Conservation (phyloP, 2,329 filamentous ascomycete genomes). For the Sphaerulina populicola region DNA sequence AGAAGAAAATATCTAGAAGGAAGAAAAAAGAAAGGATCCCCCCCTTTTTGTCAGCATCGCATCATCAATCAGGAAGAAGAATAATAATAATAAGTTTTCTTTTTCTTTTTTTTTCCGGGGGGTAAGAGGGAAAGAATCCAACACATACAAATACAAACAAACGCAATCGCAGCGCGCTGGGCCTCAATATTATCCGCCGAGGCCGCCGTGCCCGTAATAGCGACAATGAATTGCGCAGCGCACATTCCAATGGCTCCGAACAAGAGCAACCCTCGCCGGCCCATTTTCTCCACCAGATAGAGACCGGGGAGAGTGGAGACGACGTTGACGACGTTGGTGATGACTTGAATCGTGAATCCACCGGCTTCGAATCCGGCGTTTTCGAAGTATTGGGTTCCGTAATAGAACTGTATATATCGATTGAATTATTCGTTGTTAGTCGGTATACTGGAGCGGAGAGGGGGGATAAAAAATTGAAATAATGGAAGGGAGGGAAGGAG, state of each 20-base stretch:
- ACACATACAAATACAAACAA: slow-evolving; percentile 22
- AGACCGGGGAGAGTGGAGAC: slow-evolving; percentile 62
- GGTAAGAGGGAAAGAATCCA: too few relatives aligned
- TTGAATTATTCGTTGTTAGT: too few relatives aligned
- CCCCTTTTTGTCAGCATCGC: too few relatives aligned
- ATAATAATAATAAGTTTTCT: too few relatives aligned
- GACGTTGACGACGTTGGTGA: slow-evolving; percentile 58
- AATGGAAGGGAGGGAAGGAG: too few relatives aligned
- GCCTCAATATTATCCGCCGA: slow-evolving; percentile 15
- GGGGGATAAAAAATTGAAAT: too few relatives aligned
- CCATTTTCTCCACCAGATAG: slow-evolving; percentile 56
- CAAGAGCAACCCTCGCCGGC: slow-evolving; percentile 64
- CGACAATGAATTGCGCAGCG: slow-evolving; percentile 43
- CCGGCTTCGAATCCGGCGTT: slow-evolving; percentile 25
- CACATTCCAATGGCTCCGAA: slow-evolving; percentile 67
- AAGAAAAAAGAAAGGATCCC: too few relatives aligned
- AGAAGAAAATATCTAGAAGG: slow-evolving; percentile 17
- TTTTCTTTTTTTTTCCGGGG: too few relatives aligned
- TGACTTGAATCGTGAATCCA: slow-evolving; percentile 19
- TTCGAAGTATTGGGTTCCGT: slow-evolving; percentile 62
- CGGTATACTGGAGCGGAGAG: not conserved
- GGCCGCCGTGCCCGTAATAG: slow-evolving; percentile 37
- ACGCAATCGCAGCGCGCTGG: slow-evolving; percentile 19
- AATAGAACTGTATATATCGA: slow-evolving; percentile 34
- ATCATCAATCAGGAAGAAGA: too few relatives aligned